These are phyloP conservation scores for Corrigiola litoralis DNA, from an alignment of 179 eudicot genomes.

Conservation along the genomic window DNA sequence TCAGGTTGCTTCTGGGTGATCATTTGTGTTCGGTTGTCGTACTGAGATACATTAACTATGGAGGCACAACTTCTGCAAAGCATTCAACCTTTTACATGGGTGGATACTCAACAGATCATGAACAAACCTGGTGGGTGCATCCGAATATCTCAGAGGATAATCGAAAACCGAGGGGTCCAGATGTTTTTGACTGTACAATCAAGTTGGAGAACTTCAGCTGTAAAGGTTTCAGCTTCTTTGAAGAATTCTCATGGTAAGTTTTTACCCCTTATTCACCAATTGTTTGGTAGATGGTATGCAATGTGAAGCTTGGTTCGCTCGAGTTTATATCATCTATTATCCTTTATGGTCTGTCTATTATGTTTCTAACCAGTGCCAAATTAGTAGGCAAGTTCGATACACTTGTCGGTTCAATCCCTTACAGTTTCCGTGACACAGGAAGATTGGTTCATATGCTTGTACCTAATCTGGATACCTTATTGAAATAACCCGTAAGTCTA, in stretches of 20 bases:
- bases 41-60: conserved; percentile 41
- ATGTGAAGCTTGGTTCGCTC: background rate
- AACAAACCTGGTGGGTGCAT: conserved; percentile 34
- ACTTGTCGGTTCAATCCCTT: no score
- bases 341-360: background rate
- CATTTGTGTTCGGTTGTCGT: no score
- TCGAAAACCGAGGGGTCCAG: conserved; percentile 29
- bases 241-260: conserved; percentile 55
- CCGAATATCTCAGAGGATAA: conserved; percentile 30
- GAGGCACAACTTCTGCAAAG: conserved; percentile 46
- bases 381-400: no score
- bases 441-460: no score
- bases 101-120: conserved; percentile 31
- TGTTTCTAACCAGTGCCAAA: no score
- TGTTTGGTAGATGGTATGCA: background rate
- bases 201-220: conserved; percentile 21
- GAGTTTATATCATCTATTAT: background rate
- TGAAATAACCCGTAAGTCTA: no score
- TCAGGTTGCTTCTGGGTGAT: no score
- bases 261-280: background rate
- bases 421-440: no score
- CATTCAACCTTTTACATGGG: conserved; percentile 43
- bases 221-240: conserved; percentile 47
- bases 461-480: no score
- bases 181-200: conserved; percentile 28